Base-by-base conservation (phyloP, 2,329 filamentous ascomycete genomes). In the Escovopsis sp. region DNA sequence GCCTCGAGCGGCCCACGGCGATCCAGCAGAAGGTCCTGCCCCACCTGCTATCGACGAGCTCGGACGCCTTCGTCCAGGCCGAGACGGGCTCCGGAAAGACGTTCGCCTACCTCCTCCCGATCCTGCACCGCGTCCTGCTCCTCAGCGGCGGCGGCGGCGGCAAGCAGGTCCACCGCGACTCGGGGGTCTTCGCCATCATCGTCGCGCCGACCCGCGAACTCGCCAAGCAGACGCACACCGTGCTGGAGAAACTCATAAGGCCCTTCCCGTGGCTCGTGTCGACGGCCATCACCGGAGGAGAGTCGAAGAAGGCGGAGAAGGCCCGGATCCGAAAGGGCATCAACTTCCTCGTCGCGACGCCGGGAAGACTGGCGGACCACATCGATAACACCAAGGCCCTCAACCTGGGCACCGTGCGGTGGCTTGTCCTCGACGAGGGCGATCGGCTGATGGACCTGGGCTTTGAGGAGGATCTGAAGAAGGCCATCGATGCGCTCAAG, bases 51-150 rank as follows among this genome's bases (percentile, higher is more conserved):
- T 79, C 79, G 36, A 80, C 82, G 42, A 83, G 94, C 52, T 80
- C 76, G 38, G 91, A 98, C 66, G 88, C 88, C 2, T 98, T 98
- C 54, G 82, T 98, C 32, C 91, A 96, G 59, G 93, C 91, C 3
- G 83, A 98, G 64, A 98, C 91, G 0, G 91, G 91, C 51, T 98
- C 91, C 0, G 91, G 91, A 64, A 98, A 98, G 66, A 98, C 91
- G 0, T 66, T 98, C 46, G 85, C 91, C n/a, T 98, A 98, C 59
- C 71, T 98, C 4, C 66, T 98, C 6, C 91, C 91, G 2, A 82
- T 98, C 38, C 79, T 98, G 19, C 85, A 98, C 58, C 75, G 87
- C 23, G 82, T 98, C 18, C 76, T 94, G 61, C 73, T 79, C 12
- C 71, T 96, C 28, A 80, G 85, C 69, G 51, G 74, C 59, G 56